Percentiles rank a stretch among this genome's conserved stretches.
Conservation (phyloP, 2,329 filamentous ascomycete genomes). For the Sclerotinia borealis region DNA sequence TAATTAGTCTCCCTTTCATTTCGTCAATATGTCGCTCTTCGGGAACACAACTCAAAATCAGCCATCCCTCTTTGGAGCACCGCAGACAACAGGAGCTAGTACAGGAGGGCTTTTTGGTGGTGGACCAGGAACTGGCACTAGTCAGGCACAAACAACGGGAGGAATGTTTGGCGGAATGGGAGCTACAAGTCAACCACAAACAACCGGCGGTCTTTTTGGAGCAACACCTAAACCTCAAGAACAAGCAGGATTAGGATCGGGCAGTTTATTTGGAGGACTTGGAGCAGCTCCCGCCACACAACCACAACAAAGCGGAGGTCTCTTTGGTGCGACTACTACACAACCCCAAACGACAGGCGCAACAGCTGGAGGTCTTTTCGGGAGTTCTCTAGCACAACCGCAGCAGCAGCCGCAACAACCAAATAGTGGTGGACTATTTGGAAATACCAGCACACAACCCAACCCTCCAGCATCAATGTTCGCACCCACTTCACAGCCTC, state of each 20-base stretch:
- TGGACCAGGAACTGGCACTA: slow-evolving; percentile 7
- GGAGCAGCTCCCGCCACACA: slow-evolving; percentile 8
- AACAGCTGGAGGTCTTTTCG: slow-evolving; percentile 13
- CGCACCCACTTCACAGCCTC: background rate
- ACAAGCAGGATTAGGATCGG: slow-evolving; percentile 15
- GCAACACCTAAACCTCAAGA: slow-evolving; percentile 17
- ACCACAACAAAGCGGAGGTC: slow-evolving; percentile 18
- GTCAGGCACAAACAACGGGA: slow-evolving; percentile 19
- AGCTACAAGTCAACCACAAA: background rate
- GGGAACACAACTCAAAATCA: slow-evolving; percentile 6
- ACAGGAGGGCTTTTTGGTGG: slow-evolving; percentile 20
- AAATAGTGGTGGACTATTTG: slow-evolving; percentile 15
- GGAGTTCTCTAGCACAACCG: slow-evolving; percentile 14
- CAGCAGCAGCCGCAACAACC: slow-evolving; percentile 14
- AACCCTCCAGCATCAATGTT: slow-evolving; percentile 15
- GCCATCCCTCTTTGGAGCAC: slow-evolving; percentile 7
- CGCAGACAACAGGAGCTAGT: slow-evolving; percentile 4
- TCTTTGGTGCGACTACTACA: slow-evolving; percentile 11
- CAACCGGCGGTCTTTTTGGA: background rate
- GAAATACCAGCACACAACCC: slow-evolving; percentile 11
- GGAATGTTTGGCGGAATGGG: slow-evolving; percentile 34
- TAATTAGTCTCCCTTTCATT: background rate
- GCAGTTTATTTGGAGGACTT: slow-evolving; percentile 23
- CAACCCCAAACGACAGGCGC: slow-evolving; percentile 16
- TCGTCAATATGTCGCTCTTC: slow-evolving; percentile 7